Percentiles rank a stretch among this genome's conserved stretches.
phyloP scores from a whole-genome alignment of 2,329 filamentous ascomycete species.

The Paracamarosporium sp. region DNA sequence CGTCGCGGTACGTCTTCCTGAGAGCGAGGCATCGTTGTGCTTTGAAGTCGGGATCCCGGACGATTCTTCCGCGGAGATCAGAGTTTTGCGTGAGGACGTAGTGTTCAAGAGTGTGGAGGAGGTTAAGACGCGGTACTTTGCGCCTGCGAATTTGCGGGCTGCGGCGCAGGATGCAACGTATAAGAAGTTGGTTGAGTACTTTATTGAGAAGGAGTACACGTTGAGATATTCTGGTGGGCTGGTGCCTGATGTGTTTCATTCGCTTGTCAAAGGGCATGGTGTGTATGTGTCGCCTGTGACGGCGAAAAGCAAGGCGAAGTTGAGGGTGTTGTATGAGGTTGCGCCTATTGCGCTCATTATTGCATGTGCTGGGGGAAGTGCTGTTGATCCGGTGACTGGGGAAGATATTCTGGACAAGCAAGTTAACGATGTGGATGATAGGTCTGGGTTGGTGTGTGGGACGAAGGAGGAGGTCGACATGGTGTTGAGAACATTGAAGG shows the following conservation, averaged over 20 bases:
- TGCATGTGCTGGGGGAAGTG: constrained; percentile 65
- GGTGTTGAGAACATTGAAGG: constrained; percentile 13
- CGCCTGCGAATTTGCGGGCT: constrained; percentile 66
- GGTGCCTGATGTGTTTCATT: constrained; percentile 67
- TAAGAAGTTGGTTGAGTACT: constrained; percentile 57
- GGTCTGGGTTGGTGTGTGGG: constrained; percentile 40
- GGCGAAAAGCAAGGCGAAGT: constrained; percentile 59
- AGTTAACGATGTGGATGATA: constrained; percentile 38
- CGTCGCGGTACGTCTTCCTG: constrained; percentile 60
- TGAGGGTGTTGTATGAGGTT: constrained; percentile 66
- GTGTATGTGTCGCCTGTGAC: constrained; percentile 67
- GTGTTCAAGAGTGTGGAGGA: constrained; percentile 33
- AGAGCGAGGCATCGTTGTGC: constrained; percentile 44
- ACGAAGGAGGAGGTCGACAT: constrained; percentile 36
- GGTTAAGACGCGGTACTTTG: constrained; percentile 64
- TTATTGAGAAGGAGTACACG: constrained; percentile 63
- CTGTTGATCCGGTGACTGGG: constrained; percentile 57
- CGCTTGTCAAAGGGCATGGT: constrained; percentile 67
- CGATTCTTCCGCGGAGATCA: constrained; percentile 26
- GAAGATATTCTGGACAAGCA: constrained; percentile 24
- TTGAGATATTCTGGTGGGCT: constrained; percentile 67
- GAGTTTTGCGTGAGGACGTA: constrained; percentile 53
- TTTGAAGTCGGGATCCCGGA: constrained; percentile 59
- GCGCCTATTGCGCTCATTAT: constrained; percentile 66
- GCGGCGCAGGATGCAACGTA: constrained; percentile 61